Base-by-base conservation (phyloP, 2,329 filamentous ascomycete species). In the Ophiognomonia clavigignenti-juglandacearum region DNA sequence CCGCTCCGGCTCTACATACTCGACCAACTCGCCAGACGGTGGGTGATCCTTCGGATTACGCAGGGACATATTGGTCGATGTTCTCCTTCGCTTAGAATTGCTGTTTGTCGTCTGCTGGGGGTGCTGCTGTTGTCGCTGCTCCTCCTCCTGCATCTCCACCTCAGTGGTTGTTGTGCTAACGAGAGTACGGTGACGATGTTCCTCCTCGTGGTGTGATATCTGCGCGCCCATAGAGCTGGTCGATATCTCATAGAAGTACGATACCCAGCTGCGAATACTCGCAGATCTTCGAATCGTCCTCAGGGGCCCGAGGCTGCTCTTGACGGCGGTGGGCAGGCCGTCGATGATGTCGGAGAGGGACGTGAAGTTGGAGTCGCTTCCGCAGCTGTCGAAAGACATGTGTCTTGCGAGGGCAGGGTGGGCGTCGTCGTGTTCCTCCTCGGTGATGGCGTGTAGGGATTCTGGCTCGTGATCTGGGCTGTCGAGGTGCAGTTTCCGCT, bases 241-340 rank as follows among this genome's bases (percentile, higher is more conserved):
- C 6, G 48, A 48, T 32, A 34, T 39, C 41, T 45, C 45, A 20
- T 43, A 45, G 23, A 48, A 42, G 9, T 48, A 48, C 20, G 45
- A 45, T 6, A 29, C 45, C 49, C 50, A 47, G 37, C 50, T 41
- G 31, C 47, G 36, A 22, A 47, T 50, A 36, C 47, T 50, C 24
- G 46, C 50, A 7, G 47, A 50, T 14, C 47, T 43, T 3, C 43
- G 40, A 5, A 53, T 47, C 11, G 40, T 47, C 27, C 42, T 35
- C 35, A 53, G 43, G 23, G 43, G 50, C 9, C 34, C 39, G 18
- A 53, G 43, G 11, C 50, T 42, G n/a, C 50, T 42, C 32, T 47
- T 49, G 16, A 53, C 40, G 6, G 47, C 50, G 24, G 43, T 43
- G 18, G 50, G 47, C 9, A 53, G 27, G 14, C 39, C 47, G 14